Percentiles rank a stretch among this genome's conserved stretches.
These are phyloP conservation scores for Arthrocladium fulminans DNA, from an alignment of 2,329 filamentous ascomycete species.

Conservation along the genomic window DNA sequence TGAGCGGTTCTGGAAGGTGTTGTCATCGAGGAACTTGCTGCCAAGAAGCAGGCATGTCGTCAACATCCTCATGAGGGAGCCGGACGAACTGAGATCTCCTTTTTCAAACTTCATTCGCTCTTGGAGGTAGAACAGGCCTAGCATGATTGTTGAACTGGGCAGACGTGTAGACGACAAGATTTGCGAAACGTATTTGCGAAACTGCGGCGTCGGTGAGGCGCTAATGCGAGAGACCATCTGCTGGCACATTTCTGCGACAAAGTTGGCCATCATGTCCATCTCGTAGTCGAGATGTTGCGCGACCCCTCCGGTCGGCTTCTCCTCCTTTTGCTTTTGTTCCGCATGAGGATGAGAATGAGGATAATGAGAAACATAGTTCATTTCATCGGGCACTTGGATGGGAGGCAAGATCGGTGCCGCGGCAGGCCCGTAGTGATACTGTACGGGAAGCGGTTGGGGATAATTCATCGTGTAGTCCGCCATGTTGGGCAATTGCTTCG, in stretches of 20 bases:
- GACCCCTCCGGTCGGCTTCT: constrained; percentile 70
- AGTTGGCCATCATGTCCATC: constrained; percentile 92
- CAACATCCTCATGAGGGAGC: constrained; percentile 77
- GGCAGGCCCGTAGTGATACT: constrained; percentile 20
- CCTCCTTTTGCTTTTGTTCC: constrained; percentile 45
- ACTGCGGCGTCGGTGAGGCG: constrained; percentile 58
- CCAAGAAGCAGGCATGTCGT: constrained; percentile 77
- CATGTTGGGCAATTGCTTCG: constrained; percentile 2
- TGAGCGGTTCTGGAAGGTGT: constrained; percentile 93
- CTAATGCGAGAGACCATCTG: constrained; percentile 57
- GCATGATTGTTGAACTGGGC: constrained; percentile 80
- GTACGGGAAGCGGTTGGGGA: constrained; percentile 13
- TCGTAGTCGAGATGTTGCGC: constrained; percentile 93
- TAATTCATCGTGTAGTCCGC: constrained; percentile 11
- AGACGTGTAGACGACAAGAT: constrained; percentile 84
- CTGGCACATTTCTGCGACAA: constrained; percentile 81
- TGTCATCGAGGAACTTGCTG: constrained; percentile 94
- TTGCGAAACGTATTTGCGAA: constrained; percentile 85
- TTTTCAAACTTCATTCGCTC: constrained; percentile 68
- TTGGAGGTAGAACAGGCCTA: constrained; percentile 82
- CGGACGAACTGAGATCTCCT: constrained; percentile 49
- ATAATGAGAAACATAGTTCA: constrained; percentile 17
- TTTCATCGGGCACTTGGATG: constrained; percentile 33
- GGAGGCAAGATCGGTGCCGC: constrained; percentile 33
- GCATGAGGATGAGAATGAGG: constrained; percentile 27